Evolutionary conservation across 2,329 filamentous ascomycete species (phyloP), one percentile per base, ranked within the genome.

Genomic region (Septoria linicola): DNA sequence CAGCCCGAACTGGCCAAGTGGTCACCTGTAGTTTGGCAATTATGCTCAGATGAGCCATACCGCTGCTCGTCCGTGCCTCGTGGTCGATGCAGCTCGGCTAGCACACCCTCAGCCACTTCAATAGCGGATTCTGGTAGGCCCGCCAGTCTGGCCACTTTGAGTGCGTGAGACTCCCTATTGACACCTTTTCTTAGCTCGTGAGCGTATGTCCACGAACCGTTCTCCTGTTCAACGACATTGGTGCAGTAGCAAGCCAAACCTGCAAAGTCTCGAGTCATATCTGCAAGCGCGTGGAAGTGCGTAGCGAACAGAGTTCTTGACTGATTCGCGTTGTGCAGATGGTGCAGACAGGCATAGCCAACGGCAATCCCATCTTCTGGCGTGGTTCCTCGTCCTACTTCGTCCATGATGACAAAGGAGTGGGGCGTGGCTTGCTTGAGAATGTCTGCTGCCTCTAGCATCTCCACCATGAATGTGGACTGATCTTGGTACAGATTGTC

Each of bases 401-500:
- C 93, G 69, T 99, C 93, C 92, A 99, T 97, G 69, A 99, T 92
- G 54, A 78, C 92, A 63, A 99, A 95, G 0, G 87, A 93, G 19
- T 85, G 80, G 1, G 83, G 73, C 1, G 92, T 97, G 0, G 93
- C 92, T 59, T 88, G 80, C 54, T 86, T 88, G 45, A 99, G 78
- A 46, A 99, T 99, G 20, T 87, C 80, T 1, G 92, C 91, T 16
- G 93, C 96, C 72, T 99, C 93, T 2, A 96, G 80, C 93, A 99
- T 99, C 73, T 99, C 93, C 1, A 97, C 89, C 93, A 99, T 97
- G 71, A 99, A 99, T 0, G 95, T 99, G 46, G 89, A 96, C 70
- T 97, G 91, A 73, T 96, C 88, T 43, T 84, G 82, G 73, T 88
- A 96, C n/a, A 99, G 77, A 67, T 96, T 92, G 69, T 99, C 95